phyloP scores from a whole-genome alignment of 805 yeast genomes.

The Ogataea pignaliae region DNA sequence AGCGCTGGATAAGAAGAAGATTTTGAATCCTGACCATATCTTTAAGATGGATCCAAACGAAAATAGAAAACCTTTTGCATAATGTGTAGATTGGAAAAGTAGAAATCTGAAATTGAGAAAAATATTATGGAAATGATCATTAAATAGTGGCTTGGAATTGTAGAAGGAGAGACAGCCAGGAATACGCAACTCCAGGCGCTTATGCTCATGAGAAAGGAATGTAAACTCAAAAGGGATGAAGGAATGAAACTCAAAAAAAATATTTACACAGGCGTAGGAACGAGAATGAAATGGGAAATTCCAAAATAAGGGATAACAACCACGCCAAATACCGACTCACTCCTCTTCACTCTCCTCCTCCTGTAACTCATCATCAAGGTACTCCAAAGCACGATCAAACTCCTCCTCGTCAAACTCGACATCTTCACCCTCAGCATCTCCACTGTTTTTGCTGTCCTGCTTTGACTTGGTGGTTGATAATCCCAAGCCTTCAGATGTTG shows the following conservation, averaged over 20 bases:
- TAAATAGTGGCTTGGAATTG: too few species aligned
- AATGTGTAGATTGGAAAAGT: background rate
- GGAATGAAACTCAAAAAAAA: too few species aligned
- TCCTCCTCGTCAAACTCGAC: conserved; percentile 21
- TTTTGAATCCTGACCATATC: conserved; percentile 76
- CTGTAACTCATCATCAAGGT: conserved; percentile 12
- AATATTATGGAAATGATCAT: background rate
- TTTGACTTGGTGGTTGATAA: background rate
- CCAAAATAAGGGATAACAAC: too few species aligned
- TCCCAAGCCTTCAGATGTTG: background rate
- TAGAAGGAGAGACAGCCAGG: too few species aligned
- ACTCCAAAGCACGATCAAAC: conserved; percentile 22
- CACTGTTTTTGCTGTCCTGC: background rate
- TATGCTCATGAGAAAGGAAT: too few species aligned
- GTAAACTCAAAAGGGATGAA: too few species aligned
- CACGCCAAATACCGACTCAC: too few species aligned
- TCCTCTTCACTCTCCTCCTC: conserved; percentile 29
- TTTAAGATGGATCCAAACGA: conserved; percentile 61
- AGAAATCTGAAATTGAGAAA: too few species aligned
- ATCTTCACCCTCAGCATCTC: conserved; percentile 10
- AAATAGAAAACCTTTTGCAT: conserved; percentile 20
- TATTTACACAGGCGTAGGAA: too few species aligned
- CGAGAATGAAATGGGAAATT: too few species aligned
- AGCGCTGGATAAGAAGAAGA: conserved; percentile 68
- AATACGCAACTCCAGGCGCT: too few species aligned